A percentile compares a stretch with the other conserved stretches of the same genome.
phyloP scores from a whole-genome alignment of 2,329 filamentous ascomycete species.

The Sporothrix humicola region DNA sequence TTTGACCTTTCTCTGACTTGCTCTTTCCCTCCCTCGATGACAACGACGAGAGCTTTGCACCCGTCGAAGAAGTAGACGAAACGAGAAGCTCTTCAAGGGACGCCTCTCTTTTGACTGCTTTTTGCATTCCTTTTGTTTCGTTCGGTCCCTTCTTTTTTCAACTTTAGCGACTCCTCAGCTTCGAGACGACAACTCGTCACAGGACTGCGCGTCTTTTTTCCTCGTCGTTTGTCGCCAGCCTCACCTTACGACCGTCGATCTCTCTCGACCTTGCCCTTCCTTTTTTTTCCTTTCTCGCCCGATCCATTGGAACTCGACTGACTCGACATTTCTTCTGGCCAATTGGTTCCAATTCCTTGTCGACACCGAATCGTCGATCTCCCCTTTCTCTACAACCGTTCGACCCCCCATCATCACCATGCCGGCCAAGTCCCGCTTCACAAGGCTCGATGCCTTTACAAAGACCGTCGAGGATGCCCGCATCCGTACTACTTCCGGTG shows the following conservation, averaged over 20 bases:
- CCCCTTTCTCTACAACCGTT: neutral
- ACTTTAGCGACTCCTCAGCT: neutral
- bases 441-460: conserved; percentile 95
- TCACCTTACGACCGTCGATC: conserved; percentile 22
- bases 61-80: neutral
- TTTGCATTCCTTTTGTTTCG: neutral
- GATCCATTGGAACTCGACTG: neutral
- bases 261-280: conserved; percentile 2
- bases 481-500: conserved; percentile 92
- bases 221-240: neutral
- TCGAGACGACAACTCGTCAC: neutral
- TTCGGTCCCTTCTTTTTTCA: neutral
- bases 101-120: conserved; percentile 17
- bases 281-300: neutral
- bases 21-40: neutral
- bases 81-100: neutral
- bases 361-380: neutral
- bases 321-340: neutral
- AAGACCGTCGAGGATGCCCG: conserved; percentile 99
- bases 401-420: conserved; percentile 54
- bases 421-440: conserved; percentile 92
- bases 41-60: conserved; percentile 2
- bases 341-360: neutral
- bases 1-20: neutral
- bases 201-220: neutral